Evolutionary conservation across 495 filamentous ascomycete species (phyloP).

Genomic region (Penicillium alfredii): DNA sequence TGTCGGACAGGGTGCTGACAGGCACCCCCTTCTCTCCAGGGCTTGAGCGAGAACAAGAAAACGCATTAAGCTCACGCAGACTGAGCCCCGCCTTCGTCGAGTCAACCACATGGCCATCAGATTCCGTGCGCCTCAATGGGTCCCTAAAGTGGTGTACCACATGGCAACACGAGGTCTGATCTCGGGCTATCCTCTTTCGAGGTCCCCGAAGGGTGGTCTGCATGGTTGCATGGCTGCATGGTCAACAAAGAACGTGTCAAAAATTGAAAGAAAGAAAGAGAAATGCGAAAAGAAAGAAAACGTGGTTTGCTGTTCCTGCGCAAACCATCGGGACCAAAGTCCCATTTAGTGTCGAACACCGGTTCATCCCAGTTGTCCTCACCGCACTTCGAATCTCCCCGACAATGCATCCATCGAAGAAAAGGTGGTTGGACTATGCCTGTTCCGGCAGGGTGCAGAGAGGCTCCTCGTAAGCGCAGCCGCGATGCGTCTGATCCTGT

Average conservation of each 20-base stretch:
- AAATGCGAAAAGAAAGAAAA: conserved; percentile 4
- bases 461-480: conserved; percentile 1
- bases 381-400: background rate
- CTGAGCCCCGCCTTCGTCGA: background rate
- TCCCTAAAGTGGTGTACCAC: conserved; percentile 7
- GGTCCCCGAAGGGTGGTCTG: too few relatives aligned
- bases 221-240: too few relatives aligned
- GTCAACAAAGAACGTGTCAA: background rate
- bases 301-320: conserved; percentile 26
- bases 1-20: conserved; percentile 9
- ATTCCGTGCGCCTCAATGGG: too few relatives aligned
- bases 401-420: background rate
- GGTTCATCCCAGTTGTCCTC: background rate
- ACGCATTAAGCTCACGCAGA: conserved; percentile 5
- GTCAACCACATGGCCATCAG: background rate
- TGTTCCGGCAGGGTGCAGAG: background rate
- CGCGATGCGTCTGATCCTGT: background rate
- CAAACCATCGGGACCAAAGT: conserved; percentile 7
- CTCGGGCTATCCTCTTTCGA: too few relatives aligned
- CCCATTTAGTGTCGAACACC: background rate
- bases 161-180: conserved; percentile 3
- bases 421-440: background rate
- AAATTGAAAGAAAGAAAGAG: conserved; percentile 15
- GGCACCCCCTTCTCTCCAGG: background rate
- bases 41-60: background rate